These are phyloP conservation scores for Cyberlindnera suaveolens DNA, from an alignment of 805 yeast species.

Conservation along the genomic window DNA sequence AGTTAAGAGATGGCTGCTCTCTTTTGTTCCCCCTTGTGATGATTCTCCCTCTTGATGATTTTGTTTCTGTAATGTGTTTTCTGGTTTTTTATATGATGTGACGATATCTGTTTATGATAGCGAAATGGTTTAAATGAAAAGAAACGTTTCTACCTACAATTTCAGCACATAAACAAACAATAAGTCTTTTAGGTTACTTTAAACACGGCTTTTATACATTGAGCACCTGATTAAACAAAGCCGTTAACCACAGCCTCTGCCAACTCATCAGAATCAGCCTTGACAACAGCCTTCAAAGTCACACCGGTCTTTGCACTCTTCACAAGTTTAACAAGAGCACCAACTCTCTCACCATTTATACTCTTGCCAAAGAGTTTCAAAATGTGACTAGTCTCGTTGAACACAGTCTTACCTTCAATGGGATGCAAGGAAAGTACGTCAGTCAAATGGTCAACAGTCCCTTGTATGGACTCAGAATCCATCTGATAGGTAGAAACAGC, in stretches of 20 bases:
- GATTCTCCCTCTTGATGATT: slow-evolving; percentile 1
- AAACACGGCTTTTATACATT: too few species aligned
- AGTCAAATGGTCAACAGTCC: slow-evolving; percentile 50
- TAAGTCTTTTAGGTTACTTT: too few species aligned
- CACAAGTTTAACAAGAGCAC: slow-evolving; percentile 36
- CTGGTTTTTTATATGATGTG: not conserved
- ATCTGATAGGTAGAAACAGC: slow-evolving; percentile 62
- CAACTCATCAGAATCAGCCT: slow-evolving; percentile 37
- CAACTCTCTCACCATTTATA: slow-evolving; percentile 40
- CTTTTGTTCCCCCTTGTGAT: not conserved
- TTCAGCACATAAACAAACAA: too few species aligned
- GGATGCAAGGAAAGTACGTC: slow-evolving; percentile 58
- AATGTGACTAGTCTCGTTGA: slow-evolving; percentile 48
- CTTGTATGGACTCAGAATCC: slow-evolving; percentile 41
- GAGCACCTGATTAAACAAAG: slow-evolving; percentile 24
- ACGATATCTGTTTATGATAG: not conserved
- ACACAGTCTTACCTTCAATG: slow-evolving; percentile 59
- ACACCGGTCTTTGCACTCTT: slow-evolving; percentile 37
- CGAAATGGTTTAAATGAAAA: too few species aligned
- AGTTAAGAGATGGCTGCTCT: too few species aligned
- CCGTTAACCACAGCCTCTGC: slow-evolving; percentile 47
- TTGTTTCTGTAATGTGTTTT: not conserved
- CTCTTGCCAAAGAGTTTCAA: slow-evolving; percentile 79
- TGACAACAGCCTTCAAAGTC: slow-evolving; percentile 37
- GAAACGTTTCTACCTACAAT: too few species aligned